Evolutionary conservation across 257 asterid genomes (phyloP).

Genomic region (Plantago ovata): DNA sequence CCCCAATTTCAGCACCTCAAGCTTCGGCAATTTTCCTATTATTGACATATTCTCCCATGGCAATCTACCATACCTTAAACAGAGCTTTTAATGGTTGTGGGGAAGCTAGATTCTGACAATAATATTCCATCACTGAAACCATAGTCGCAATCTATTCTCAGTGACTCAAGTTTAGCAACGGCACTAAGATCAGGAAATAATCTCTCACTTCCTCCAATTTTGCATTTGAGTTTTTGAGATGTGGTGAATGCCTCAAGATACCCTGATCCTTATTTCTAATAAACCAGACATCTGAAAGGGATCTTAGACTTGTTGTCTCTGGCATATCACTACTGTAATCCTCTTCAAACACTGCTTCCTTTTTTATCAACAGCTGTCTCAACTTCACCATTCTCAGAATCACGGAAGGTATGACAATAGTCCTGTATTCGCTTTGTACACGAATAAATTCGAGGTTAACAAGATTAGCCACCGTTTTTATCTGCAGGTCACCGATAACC

Average conservation of each 20-base stretch:
- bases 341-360: not conserved
- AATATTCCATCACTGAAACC: too few species aligned
- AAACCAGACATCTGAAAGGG: not conserved
- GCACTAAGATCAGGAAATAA: not conserved
- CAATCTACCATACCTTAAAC: not conserved
- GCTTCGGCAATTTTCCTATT: conserved; percentile 14
- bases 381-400: conserved; percentile 10
- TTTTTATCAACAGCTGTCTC: conserved; percentile 12
- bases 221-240: conserved; percentile 13
- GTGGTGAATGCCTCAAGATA: conserved; percentile 5
- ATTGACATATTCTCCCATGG: not conserved
- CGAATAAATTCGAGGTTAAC: conserved; percentile 13
- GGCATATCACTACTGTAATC: not conserved
- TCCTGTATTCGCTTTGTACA: not conserved
- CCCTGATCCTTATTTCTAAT: not conserved
- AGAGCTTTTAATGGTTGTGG: conserved; percentile 3
- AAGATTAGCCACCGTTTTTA: not conserved
- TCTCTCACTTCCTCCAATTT: not conserved
- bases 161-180: not conserved
- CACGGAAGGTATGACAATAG: not conserved
- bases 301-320: not conserved
- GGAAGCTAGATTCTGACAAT: conserved; percentile 2
- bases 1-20: conserved; percentile 7
- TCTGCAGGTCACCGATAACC: not conserved
- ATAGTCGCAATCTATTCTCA: not conserved